These are phyloP conservation scores for Gymnopilus junonius DNA, from an alignment of 768 basidiomycete genomes.

Conservation along the genomic window DNA sequence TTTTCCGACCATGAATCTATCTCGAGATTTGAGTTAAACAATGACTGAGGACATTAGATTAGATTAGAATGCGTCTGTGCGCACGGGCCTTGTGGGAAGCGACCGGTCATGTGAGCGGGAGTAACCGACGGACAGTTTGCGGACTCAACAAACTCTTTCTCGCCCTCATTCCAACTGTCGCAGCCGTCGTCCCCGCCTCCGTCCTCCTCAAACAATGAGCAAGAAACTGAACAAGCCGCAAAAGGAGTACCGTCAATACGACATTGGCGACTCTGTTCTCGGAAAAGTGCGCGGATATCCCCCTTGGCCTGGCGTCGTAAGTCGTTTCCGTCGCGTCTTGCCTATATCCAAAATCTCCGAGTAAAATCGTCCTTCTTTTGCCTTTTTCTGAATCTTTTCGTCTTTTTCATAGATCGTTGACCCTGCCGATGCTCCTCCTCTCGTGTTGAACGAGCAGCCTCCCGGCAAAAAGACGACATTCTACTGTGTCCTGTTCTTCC, in stretches of 20 bases:
- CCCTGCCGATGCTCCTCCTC: slow-evolving; percentile 61
- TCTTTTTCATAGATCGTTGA: slow-evolving; percentile 72
- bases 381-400: slow-evolving; percentile 15
- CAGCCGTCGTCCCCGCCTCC: slow-evolving; percentile 2
- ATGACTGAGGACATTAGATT: no score
- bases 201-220: slow-evolving; percentile 40
- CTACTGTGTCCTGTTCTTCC: slow-evolving; percentile 86
- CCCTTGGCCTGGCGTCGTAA: slow-evolving; percentile 93
- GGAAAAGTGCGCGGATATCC: slow-evolving; percentile 95
- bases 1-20: no score
- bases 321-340: slow-evolving; percentile 35
- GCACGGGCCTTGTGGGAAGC: slow-evolving; percentile 17
- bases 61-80: no score
- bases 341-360: background rate
- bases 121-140: slow-evolving; percentile 10
- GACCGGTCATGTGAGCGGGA: slow-evolving; percentile 14
- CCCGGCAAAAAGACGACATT: slow-evolving; percentile 69
- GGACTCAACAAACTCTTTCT: slow-evolving; percentile 27
- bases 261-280: slow-evolving; percentile 83
- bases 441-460: slow-evolving; percentile 75
- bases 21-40: no score
- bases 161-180: slow-evolving; percentile 5
- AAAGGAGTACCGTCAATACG: slow-evolving; percentile 57
- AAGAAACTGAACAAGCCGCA: slow-evolving; percentile 62
- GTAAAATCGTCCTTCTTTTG: background rate